These are phyloP conservation scores for Cichorium intybus DNA, from an alignment of 140 eudicot species.

Conservation along the genomic window DNA sequence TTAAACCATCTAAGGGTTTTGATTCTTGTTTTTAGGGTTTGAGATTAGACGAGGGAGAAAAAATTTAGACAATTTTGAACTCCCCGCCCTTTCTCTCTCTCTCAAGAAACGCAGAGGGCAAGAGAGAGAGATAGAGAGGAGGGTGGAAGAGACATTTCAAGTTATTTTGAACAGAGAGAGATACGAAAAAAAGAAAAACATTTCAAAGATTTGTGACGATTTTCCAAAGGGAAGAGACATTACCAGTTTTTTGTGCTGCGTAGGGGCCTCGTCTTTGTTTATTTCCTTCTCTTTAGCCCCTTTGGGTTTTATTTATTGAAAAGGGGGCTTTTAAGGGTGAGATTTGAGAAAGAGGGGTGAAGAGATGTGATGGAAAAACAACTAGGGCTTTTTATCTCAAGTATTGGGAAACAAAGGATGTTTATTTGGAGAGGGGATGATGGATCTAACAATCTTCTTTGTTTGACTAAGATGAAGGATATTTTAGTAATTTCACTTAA, in stretches of 20 bases:
- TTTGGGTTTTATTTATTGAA: constrained; percentile 20
- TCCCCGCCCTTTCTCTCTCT: constrained; percentile 39
- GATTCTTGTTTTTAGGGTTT: background rate
- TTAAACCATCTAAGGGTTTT: background rate
- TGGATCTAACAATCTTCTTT: constrained; percentile 17
- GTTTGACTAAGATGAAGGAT: constrained; percentile 8
- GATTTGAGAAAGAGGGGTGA: constrained; percentile 1
- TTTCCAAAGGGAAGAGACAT: constrained; percentile 7
- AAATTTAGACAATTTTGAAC: constrained; percentile 28
- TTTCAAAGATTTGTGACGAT: constrained; percentile 19
- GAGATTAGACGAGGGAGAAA: constrained; percentile 20
- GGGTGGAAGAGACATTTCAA: constrained; percentile 46
- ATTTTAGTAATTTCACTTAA: background rate
- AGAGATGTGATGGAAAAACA: constrained; percentile 5
- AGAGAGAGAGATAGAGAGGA: constrained; percentile 18
- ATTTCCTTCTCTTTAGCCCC: constrained; percentile 39
- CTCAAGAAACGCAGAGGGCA: background rate
- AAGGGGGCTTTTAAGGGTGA: constrained; percentile 5
- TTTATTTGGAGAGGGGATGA: constrained; percentile 21
- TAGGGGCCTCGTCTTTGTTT: constrained; percentile 34
- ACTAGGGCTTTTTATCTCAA: constrained; percentile 29
- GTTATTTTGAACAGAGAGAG: constrained; percentile 8
- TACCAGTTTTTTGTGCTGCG: constrained; percentile 27
- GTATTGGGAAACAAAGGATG: constrained; percentile 15
- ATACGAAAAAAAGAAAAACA: background rate